Percentiles rank a stretch among this genome's conserved stretches.
These are phyloP conservation scores for Hypoxylon lenormandii DNA, from an alignment of 495 filamentous ascomycete species.

Conservation along the genomic window DNA sequence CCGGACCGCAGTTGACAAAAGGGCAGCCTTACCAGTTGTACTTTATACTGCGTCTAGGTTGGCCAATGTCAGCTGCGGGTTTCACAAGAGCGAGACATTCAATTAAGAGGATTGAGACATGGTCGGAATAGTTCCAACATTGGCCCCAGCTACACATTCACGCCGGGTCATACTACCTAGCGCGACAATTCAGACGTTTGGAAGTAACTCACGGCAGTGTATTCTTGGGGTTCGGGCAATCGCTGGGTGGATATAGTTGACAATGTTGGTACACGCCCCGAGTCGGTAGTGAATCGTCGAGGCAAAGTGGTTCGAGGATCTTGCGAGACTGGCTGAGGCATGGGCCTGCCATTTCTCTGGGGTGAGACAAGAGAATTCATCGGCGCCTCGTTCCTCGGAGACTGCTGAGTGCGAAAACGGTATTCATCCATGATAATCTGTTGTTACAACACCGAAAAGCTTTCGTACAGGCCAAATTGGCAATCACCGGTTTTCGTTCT, in stretches of 20 bases:
- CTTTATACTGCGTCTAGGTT: constrained; percentile 66
- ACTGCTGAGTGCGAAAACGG: constrained; percentile 80
- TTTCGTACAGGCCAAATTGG: constrained; percentile 63
- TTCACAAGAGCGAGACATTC: constrained; percentile 48
- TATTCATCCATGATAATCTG: constrained; percentile 71
- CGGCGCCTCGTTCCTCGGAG: constrained; percentile 74
- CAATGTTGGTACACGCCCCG: constrained; percentile 84
- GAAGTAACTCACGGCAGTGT: constrained; percentile 58
- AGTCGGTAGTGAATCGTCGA: constrained; percentile 93
- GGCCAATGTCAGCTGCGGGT: constrained; percentile 50
- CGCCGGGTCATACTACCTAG: constrained; percentile 8
- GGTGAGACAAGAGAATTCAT: constrained; percentile 78
- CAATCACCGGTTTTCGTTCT: constrained; percentile 43
- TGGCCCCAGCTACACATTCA: constrained; percentile 14
- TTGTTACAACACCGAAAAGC: constrained; percentile 56
- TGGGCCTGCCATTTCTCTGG: constrained; percentile 71
- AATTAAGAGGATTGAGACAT: constrained; percentile 49
- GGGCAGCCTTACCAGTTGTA: constrained; percentile 67
- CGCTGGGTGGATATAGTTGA: constrained; percentile 71
- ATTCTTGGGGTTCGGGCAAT: constrained; percentile 58
- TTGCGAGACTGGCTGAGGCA: constrained; percentile 67
- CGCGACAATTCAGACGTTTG: constrained; percentile 12
- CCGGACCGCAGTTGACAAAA: constrained; percentile 21
- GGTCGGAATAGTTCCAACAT: constrained; percentile 28
- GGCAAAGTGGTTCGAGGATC: constrained; percentile 80